phyloP scores from a whole-genome alignment of 352 stramenopile species.

The Blastocystis sp. region DNA sequence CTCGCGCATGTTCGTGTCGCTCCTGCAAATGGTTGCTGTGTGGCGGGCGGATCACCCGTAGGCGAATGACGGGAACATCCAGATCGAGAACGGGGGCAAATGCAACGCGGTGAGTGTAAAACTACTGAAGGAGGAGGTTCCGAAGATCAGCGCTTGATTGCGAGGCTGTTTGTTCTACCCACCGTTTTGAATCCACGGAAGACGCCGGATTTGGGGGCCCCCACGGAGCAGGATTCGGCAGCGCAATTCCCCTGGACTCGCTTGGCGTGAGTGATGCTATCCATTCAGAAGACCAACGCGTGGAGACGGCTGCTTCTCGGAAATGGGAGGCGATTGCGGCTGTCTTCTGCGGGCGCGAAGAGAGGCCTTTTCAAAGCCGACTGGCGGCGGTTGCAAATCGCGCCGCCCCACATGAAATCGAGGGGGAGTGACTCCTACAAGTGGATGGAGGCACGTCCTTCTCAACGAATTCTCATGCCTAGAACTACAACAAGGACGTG shows the following conservation, averaged over 20 bases:
- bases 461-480: neutral
- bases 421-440: conserved; percentile 28
- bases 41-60: neutral
- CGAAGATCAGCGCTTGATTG: neutral
- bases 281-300: neutral
- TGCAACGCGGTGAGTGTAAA: conserved; percentile 15
- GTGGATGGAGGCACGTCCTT: conserved; percentile 44
- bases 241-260: neutral
- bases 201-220: neutral
- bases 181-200: no score
- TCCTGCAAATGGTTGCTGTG: conserved; percentile 16
- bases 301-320: neutral
- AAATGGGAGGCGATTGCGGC: neutral
- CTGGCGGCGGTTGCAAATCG: conserved; percentile 6
- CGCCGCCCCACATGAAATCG: neutral
- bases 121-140: conserved; percentile 3
- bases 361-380: neutral
- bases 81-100: neutral
- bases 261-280: neutral
- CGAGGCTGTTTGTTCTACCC: no score
- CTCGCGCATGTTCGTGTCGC: conserved; percentile 46
- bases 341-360: neutral
- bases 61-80: conserved; percentile 44
- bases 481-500: conserved; percentile 45
- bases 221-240: neutral